Conservation (phyloP, 2,329 filamentous ascomycete genomes). For the Dactylellina sp. region DNA sequence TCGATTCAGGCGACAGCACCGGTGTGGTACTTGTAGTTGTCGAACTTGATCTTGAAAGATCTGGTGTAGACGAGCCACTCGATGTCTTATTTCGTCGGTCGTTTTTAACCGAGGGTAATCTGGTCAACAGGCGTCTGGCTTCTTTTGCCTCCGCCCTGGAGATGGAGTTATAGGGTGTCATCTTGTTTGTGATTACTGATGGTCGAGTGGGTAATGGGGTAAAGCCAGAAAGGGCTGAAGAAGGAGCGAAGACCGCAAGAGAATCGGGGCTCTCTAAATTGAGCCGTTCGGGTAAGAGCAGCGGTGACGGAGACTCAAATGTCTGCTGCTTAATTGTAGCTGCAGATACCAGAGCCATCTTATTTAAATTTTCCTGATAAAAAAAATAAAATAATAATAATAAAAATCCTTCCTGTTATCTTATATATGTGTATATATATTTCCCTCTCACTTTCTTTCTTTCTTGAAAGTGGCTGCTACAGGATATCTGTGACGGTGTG, state of each 20-base stretch:
- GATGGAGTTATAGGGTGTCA: slow-evolving; percentile 54
- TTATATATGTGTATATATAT: slow-evolving; percentile 31
- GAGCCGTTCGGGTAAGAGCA: slow-evolving; percentile 54
- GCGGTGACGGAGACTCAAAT: slow-evolving; percentile 43
- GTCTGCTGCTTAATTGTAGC: slow-evolving; percentile 30
- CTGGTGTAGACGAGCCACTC: slow-evolving; percentile 50
- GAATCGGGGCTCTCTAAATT: slow-evolving; percentile 40
- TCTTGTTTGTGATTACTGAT: slow-evolving; percentile 56
- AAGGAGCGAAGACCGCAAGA: slow-evolving; percentile 35
- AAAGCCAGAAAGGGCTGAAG: slow-evolving; percentile 25
- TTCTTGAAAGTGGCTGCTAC: slow-evolving; percentile 18
- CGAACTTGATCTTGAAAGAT: slow-evolving; percentile 51
- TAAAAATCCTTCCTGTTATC: slow-evolving; percentile 35
- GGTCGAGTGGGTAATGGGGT: slow-evolving; percentile 51
- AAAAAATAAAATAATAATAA: too few species aligned
- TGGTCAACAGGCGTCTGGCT: slow-evolving; percentile 41
- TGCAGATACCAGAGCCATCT: slow-evolving; percentile 40
- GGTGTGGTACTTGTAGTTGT: slow-evolving; percentile 51
- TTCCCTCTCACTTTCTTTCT: slow-evolving; percentile 13
- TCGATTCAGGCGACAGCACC: slow-evolving; percentile 43
- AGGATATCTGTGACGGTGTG: slow-evolving; percentile 28
- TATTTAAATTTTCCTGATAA: slow-evolving; percentile 21
- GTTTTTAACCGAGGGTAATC: slow-evolving; percentile 53
- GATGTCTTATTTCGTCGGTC: slow-evolving; percentile 41
- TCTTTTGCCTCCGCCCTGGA: slow-evolving; percentile 36